Evolutionary conservation across 768 basidiomycete species (phyloP).

Genomic region (Kwoniella mangroviensis): DNA sequence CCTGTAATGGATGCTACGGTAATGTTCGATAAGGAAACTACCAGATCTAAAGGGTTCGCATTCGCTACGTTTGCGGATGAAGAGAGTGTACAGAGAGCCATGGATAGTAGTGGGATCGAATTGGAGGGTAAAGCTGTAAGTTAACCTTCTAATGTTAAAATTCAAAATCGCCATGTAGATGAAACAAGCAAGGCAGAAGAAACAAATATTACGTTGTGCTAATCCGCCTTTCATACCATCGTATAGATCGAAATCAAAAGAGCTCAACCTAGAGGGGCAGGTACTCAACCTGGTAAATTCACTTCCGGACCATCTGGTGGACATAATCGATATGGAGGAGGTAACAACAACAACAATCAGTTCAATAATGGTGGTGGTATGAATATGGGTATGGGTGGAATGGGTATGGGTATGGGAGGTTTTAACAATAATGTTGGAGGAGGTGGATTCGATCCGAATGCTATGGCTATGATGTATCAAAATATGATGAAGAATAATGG

Average conservation of each 20-base stretch:
- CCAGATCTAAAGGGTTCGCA: slow-evolving; percentile 87
- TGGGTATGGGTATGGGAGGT: slow-evolving; percentile 43
- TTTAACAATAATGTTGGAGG: slow-evolving; percentile 21
- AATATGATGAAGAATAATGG: slow-evolving; percentile 68
- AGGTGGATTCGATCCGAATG: slow-evolving; percentile 79
- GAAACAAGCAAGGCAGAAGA: background rate
- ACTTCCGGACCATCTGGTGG: slow-evolving; percentile 23
- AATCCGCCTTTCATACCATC: background rate
- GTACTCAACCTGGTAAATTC: slow-evolving; percentile 44
- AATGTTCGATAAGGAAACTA: slow-evolving; percentile 75
- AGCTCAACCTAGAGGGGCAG: slow-evolving; percentile 75
- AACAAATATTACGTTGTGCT: background rate
- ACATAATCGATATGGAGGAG: slow-evolving; percentile 29
- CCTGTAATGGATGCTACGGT: slow-evolving; percentile 97
- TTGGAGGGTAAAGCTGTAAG: slow-evolving; percentile 93
- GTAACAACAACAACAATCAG: slow-evolving; percentile 65
- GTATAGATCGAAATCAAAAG: slow-evolving; percentile 93
- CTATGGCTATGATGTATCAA: slow-evolving; percentile 88
- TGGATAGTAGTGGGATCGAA: slow-evolving; percentile 84
- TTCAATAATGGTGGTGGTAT: slow-evolving; percentile 69
- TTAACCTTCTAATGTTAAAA: slow-evolving; percentile 21
- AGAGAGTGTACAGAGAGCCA: slow-evolving; percentile 83
- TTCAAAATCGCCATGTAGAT: background rate
- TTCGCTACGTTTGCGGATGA: slow-evolving; percentile 92
- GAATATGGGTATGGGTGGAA: slow-evolving; percentile 28